Evolutionary conservation across 768 basidiomycete genomes (phyloP), one percentile per base, ranked within the genome.

Genomic region (Hygrophoropsis aurantiaca): DNA sequence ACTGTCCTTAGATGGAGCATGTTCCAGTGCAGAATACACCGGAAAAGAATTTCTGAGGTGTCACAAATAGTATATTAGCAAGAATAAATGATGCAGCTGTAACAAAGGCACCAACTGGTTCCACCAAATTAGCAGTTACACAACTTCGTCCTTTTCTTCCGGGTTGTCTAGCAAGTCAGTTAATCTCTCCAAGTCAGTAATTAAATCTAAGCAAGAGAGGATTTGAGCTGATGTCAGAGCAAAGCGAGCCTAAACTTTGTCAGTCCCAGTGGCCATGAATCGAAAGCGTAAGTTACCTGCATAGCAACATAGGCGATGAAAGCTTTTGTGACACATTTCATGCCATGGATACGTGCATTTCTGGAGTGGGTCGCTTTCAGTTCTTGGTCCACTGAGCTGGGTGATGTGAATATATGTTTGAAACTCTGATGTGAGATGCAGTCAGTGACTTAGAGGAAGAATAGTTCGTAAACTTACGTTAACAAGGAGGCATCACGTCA

Each of bases 341-440:
- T 53, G 4, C 48, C 52, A 23, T 56, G 55, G 18, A 53, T 49
- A 5, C 35, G 20, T 3, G 49, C 49, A 48, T 53, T 54, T 11
- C 53, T 36, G 13, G 41, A 53, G 5, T 39, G 15, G 23, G 42
- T 43, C 15, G 42, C 42, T 20, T 43, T 43, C 5, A 26, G 42
- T 20, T 23, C 42, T 43, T 27, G 18, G 23, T 43, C 42, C 11
- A 43, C 42, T 27, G 42, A 43, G 25, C 42, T 43, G 23, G 42
- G 59, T 4, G 57, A 62, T 2, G 58, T 65, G 27, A 65, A 65
- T 11, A 65, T 47, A 42, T 61, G 56, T 30, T 55, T 61, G 30
- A 40, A 61, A 3, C 54, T 58, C 62, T 64, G 30, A 23, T n/a
- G 21, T 6, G 21, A 34, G n/a, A n/a, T n/a, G n/a, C n/a, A n/a